A percentile compares a stretch with the other conserved stretches of the same genome.
Evolutionary conservation across 192 early-diverging fungal genomes (phyloP).

Genomic region (Backusella parvicylindrica): DNA sequence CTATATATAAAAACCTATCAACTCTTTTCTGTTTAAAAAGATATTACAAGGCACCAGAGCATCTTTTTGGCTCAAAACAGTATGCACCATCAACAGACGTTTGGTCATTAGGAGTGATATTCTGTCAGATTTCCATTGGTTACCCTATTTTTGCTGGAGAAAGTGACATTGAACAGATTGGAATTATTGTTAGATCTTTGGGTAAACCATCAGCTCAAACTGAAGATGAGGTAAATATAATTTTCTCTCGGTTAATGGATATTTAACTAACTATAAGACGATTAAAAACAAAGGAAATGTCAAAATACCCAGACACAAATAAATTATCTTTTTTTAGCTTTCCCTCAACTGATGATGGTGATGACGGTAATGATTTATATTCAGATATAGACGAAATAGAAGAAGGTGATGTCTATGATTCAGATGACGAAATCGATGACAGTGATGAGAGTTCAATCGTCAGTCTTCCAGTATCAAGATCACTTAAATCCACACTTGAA

Average conservation of each 20-base stretch:
- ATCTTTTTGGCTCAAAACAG: slow-evolving; percentile 7
- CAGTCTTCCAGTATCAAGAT: background rate
- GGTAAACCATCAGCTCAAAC: background rate
- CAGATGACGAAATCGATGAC: background rate
- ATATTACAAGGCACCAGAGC: slow-evolving; percentile 20
- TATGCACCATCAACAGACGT: slow-evolving; percentile 10
- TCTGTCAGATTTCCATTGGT: background rate
- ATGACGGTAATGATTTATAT: background rate
- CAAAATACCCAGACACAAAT: slow-evolving; percentile 7
- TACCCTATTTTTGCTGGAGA: slow-evolving; percentile 14
- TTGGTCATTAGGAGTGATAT: slow-evolving; percentile 13
- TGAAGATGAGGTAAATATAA: slow-evolving; percentile 1
- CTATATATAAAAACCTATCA: background rate
- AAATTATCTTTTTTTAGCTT: slow-evolving; percentile 10
- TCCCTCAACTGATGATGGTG: background rate
- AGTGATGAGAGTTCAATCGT: background rate
- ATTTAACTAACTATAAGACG: background rate
- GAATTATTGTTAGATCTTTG: background rate
- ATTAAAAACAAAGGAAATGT: slow-evolving; percentile 6
- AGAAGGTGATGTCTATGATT: background rate
- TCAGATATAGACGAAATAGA: background rate
- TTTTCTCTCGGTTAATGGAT: background rate
- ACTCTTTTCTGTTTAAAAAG: background rate
- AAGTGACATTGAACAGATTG: slow-evolving; percentile 18
- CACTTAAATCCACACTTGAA: background rate